Evolutionary conservation across 2,329 filamentous ascomycete genomes (phyloP).

Genomic region (Chaetomium olivaceum): DNA sequence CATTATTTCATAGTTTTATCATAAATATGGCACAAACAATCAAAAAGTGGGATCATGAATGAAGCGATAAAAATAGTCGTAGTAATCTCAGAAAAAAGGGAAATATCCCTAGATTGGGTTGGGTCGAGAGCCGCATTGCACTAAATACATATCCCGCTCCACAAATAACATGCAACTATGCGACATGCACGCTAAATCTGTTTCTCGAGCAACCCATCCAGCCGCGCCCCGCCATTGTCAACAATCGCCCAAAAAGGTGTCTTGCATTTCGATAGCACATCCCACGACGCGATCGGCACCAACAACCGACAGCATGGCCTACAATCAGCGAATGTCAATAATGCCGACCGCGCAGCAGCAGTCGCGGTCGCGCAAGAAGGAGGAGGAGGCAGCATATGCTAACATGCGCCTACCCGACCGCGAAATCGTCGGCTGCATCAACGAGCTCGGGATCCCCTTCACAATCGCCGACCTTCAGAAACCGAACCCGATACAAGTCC

Average conservation of each 20-base stretch:
- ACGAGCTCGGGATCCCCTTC: slow-evolving; percentile 91
- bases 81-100: too few species aligned
- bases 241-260: slow-evolving; percentile 7
- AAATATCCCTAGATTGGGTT: too few species aligned
- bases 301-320: slow-evolving; percentile 49
- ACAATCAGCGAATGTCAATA: slow-evolving; percentile 62
- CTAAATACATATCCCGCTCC: not conserved
- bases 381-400: slow-evolving; percentile 59
- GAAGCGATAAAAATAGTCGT: too few species aligned
- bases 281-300: slow-evolving; percentile 10
- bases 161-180: not conserved
- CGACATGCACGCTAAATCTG: not conserved
- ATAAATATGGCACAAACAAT: too few species aligned
- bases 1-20: too few species aligned
- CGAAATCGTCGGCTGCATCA: slow-evolving; percentile 96
- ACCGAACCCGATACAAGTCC: slow-evolving; percentile 89
- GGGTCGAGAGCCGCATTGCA: too few species aligned
- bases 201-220: slow-evolving; percentile 19
- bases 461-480: slow-evolving; percentile 85
- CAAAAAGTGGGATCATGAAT: too few species aligned
- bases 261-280: not conserved
- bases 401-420: slow-evolving; percentile 63
- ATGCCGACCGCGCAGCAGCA: slow-evolving; percentile 55
- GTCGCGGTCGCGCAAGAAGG: slow-evolving; percentile 57
- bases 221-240: slow-evolving; percentile 13